Evolutionary conservation across 208 protist species (phyloP).

Genomic region (Trypanosoma melophagium): DNA sequence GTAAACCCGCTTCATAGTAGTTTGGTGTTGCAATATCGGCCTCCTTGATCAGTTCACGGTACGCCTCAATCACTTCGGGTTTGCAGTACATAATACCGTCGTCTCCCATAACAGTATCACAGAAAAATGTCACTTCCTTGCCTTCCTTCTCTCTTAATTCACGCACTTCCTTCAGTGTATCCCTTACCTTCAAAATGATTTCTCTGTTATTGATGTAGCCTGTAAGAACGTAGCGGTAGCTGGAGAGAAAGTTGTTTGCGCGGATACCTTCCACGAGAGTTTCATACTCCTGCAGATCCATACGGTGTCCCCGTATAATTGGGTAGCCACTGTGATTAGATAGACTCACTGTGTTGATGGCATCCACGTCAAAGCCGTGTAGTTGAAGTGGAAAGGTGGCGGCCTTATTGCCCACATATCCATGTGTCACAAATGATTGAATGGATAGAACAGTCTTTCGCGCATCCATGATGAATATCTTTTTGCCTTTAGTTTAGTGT

Average conservation of each 20-base stretch:
- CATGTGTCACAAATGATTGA: conserved; percentile 95
- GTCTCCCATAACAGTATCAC: conserved; percentile 96
- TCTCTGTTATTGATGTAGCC: conserved; percentile 94
- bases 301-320: conserved; percentile 84
- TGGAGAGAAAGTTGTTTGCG: conserved; percentile 75
- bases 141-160: conserved; percentile 39
- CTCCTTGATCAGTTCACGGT: conserved; percentile 69
- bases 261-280: conserved; percentile 84
- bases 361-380: conserved; percentile 94
- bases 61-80: conserved; percentile 84
- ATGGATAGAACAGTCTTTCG: conserved; percentile 90
- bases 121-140: conserved; percentile 71
- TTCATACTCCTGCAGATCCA: conserved; percentile 76
- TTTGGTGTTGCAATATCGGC: conserved; percentile 92
- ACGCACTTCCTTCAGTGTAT: conserved; percentile 67
- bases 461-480: too few species aligned
- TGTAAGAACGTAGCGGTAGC: conserved; percentile 91
- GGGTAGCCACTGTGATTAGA: conserved; percentile 95
- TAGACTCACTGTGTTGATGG: conserved; percentile 94
- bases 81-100: conserved; percentile 94
- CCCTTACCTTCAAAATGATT: conserved; percentile 67
- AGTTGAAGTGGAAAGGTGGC: conserved; percentile 94
- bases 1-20: conserved; percentile 90
- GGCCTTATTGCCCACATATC: conserved; percentile 96
- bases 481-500: too few species aligned